Percentiles rank a stretch among this genome's conserved stretches.
These are phyloP conservation scores for Chlamydomonas urium DNA, from an alignment of 139 green algal genomes.

Conservation along the genomic window DNA sequence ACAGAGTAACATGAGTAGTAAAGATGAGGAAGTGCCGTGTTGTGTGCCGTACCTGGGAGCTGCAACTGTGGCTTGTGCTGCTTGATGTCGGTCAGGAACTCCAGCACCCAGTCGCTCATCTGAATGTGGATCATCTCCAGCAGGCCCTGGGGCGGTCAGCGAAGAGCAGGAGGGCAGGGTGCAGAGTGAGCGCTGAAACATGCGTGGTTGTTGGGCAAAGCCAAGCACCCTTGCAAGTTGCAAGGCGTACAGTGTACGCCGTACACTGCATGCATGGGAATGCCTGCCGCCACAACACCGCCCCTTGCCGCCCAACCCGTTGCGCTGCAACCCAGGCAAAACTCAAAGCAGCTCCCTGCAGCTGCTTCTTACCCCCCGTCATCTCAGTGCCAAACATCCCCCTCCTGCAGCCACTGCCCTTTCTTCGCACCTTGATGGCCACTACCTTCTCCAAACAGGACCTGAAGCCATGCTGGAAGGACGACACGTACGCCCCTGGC, in stretches of 20 bases:
- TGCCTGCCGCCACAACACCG: too few species aligned
- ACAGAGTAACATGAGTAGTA: too few species aligned
- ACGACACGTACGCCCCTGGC: constrained; percentile 9
- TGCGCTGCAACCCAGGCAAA: too few species aligned
- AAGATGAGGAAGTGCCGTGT: too few species aligned
- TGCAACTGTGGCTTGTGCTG: constrained; percentile 20
- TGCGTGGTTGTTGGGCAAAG: too few species aligned
- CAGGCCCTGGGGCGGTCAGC: constrained; percentile 65
- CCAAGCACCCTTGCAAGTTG: too few species aligned
- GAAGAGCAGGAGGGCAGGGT: not conserved
- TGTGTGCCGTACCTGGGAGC: constrained; percentile 10
- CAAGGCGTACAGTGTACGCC: too few species aligned
- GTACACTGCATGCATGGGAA: too few species aligned
- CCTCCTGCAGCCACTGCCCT: not conserved
- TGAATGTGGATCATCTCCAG: constrained; percentile 80
- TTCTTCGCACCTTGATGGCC: constrained; percentile 40
- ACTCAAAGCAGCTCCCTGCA: too few species aligned
- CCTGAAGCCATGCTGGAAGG: constrained; percentile 55
- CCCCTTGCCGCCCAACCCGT: too few species aligned
- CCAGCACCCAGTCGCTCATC: constrained; percentile 54
- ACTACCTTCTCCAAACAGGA: constrained; percentile 35
- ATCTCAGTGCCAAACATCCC: too few species aligned
- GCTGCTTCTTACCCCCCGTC: too few species aligned
- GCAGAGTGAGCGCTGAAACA: not conserved
- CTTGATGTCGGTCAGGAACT: constrained; percentile 59